Evolutionary conservation across 495 filamentous ascomycete species (phyloP).

Genomic region (Talaromyces liani): DNA sequence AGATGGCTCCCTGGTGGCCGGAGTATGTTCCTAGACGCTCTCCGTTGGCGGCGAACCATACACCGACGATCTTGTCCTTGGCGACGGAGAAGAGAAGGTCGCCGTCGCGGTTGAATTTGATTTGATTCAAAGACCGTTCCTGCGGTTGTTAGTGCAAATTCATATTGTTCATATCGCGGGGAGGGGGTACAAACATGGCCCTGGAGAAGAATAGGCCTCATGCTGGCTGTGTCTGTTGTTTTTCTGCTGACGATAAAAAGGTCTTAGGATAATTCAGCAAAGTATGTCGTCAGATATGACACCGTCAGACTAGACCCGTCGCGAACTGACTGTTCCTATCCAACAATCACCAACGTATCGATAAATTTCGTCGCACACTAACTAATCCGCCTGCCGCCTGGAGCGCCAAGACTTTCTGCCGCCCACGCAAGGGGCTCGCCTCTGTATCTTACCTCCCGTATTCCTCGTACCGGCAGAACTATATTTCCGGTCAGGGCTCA

Average conservation of each 20-base stretch:
- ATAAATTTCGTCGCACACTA: constrained; percentile 6
- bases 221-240: constrained; percentile 31
- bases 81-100: constrained; percentile 95
- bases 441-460: background rate
- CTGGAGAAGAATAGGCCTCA: constrained; percentile 92
- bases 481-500: constrained; percentile 8
- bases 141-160: constrained; percentile 21
- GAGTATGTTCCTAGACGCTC: constrained; percentile 93
- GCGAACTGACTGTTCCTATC: background rate
- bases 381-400: background rate
- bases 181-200: constrained; percentile 63
- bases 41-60: constrained; percentile 90
- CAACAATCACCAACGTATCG: background rate
- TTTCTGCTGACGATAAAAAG: background rate
- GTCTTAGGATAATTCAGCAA: background rate
- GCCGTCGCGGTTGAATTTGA: constrained; percentile 95
- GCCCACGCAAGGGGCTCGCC: background rate
- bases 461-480: background rate
- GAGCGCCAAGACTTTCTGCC: constrained; percentile 2
- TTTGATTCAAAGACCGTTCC: constrained; percentile 97
- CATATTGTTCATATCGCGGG: background rate
- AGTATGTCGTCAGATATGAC: background rate
- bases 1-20: constrained; percentile 95
- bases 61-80: constrained; percentile 95
- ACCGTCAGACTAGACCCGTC: background rate